A percentile compares a stretch with the other conserved stretches of the same genome.
Evolutionary conservation across 306 rosid species (phyloP).

Genomic region (Rosa persica): DNA sequence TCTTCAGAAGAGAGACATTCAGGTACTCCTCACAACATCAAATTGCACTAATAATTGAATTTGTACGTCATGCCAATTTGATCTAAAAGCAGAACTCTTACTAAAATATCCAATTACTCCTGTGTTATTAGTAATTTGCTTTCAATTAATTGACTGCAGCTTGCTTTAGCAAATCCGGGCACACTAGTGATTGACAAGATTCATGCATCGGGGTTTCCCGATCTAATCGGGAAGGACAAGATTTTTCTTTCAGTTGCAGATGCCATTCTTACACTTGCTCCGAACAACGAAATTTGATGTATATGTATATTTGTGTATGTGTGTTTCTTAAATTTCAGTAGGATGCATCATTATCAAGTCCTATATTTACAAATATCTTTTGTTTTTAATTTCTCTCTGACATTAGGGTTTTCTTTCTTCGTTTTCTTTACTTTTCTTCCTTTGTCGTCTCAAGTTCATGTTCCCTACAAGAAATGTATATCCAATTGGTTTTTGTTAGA

Average conservation of each 20-base stretch:
- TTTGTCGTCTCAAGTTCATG: too few species aligned
- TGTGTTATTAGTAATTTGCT: background rate
- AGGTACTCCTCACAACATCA: constrained; percentile 31
- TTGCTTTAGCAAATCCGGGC: constrained; percentile 77
- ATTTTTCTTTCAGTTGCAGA: constrained; percentile 68
- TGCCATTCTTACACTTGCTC: constrained; percentile 49
- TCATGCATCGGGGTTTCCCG: constrained; percentile 48
- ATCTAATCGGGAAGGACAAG: constrained; percentile 54
- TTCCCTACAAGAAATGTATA: too few species aligned
- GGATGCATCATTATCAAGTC: background rate
- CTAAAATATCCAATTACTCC: background rate
- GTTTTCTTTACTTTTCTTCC: too few species aligned
- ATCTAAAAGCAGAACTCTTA: background rate
- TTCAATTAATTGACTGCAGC: constrained; percentile 27
- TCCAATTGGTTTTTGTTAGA: too few species aligned
- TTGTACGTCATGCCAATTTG: background rate
- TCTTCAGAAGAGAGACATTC: constrained; percentile 52
- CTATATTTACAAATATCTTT: too few species aligned
- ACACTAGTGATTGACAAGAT: constrained; percentile 74
- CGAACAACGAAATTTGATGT: constrained; percentile 23
- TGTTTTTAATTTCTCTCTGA: too few species aligned
- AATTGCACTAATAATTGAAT: background rate
- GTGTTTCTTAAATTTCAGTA: background rate
- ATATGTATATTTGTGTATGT: background rate
- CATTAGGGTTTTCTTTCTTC: too few species aligned